Evolutionary conservation across 2,329 filamentous ascomycete species (phyloP), one percentile per base, ranked within the genome.

Genomic region (Phaeophleospora eucalypticola): DNA sequence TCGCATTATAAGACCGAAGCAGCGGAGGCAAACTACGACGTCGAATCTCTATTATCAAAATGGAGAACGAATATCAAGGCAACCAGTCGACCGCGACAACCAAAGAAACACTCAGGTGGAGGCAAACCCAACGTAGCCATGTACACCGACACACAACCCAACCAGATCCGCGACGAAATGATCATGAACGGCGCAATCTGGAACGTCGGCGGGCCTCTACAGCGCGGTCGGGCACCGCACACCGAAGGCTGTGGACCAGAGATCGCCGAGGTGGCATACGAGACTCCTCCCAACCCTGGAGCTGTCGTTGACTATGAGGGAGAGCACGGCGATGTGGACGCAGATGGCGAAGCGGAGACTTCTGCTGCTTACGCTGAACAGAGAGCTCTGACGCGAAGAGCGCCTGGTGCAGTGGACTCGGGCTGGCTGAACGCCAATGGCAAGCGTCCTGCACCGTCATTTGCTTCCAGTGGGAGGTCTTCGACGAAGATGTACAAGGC

Each of bases 381-480:
- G 15, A 48, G 44, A 16, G 51, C 52, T 18, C 36, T 59, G 16
- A 43, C 41, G 16, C 47, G 46, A 18, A 38, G 41, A 36, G 34
- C 3, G 10, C 32, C 19, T 17, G 9, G 16, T 39, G 33, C 10
- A 35, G 36, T 14, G 41, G 41, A 15, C 14, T 42, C 15, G 15
- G 33, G 41, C 19, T 9, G 33, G 37, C n/a, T 57, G 16, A 59
- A 59, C 36, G 38, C 43, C 2, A 58, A 60, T 40, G 58, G 58
- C 12, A 60, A 58, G 36, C 46, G 58, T 24, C 51, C 55, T 8
- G 21, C 48, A 18, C 46, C 41, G 17, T n/a, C 49, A 3, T 34
- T 45, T 4, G 94, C 86, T 2, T 66, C 73, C 3, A 27, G 17
- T 41, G 39, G 45, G 17, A 17, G 45, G 15, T 19, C 29, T 6